Evolutionary conservation across 2,329 filamentous ascomycete species (phyloP), one percentile per base, ranked within the genome.

Genomic region (Aspergillus ibericus): DNA sequence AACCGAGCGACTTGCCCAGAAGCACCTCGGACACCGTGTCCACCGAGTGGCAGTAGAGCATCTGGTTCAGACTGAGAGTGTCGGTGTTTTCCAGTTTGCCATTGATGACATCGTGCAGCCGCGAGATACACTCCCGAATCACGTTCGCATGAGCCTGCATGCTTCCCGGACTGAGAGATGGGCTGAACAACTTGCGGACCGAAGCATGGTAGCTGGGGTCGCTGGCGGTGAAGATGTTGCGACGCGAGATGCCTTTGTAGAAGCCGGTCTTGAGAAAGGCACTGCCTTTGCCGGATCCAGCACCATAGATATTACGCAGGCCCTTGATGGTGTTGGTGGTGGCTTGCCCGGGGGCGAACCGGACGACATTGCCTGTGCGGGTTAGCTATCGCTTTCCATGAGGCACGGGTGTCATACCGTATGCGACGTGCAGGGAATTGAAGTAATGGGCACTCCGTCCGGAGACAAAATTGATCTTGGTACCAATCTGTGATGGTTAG

Each of bases 11-110:
- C 42, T 69, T 69, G 4, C 67, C 67, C 2, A 69, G 53, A 0
- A 69, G 61, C 4, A 69, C 65, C 29, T 69, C 67, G 1, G 67
- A 66, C 1, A 69, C 67, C 4, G 66, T 68, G 40, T 69, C 67
- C 1, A 69, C 66, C 1, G 67, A 60, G 42, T 68, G 67, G 25
- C 63, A 68, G 29, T 69, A 69, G 22, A 66, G 61, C 2, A 69
- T 55, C 12, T 65, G 61, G 38, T 69, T 69, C 47, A 69, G 51
- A 2, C 27, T 55, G 9, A 69, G 18, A 0, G 65, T 58, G 15
- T 59, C 27, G 8, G 22, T 55, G 4, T 20, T 53, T 27, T 57
- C 32, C 6, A 64, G 22, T 9, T 56, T 60, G 8, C 38, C 48
- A 27, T 62, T 55, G 29, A 67, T 59, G 5, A 63, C 55, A 2